Percentiles rank a stretch among this genome's conserved stretches.
These are phyloP conservation scores for Coleophoma eucalyptorum DNA, from an alignment of 2,329 filamentous ascomycete species.

Conservation along the genomic window DNA sequence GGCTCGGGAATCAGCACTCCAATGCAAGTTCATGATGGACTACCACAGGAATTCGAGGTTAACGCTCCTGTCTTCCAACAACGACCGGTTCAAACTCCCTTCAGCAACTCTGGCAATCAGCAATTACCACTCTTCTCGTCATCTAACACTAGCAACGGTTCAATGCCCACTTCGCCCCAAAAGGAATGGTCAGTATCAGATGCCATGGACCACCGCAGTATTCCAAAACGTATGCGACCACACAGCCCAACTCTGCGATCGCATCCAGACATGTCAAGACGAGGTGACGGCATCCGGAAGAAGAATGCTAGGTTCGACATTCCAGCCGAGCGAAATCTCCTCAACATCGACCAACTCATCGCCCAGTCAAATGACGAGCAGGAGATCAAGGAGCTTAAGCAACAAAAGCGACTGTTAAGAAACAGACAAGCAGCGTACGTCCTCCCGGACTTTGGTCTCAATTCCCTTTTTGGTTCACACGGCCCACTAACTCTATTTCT, in stretches of 20 bases:
- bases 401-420: slow-evolving; percentile 90
- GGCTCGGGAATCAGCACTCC: slow-evolving; percentile 71
- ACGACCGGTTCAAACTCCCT: slow-evolving; percentile 49
- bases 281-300: slow-evolving; percentile 72
- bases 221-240: slow-evolving; percentile 59
- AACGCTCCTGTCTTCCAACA: slow-evolving; percentile 43
- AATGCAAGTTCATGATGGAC: slow-evolving; percentile 65
- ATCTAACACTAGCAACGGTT: slow-evolving; percentile 39
- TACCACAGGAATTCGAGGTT: slow-evolving; percentile 52
- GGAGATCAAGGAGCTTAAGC: slow-evolving; percentile 96
- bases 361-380: slow-evolving; percentile 83
- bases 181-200: slow-evolving; percentile 53
- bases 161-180: slow-evolving; percentile 53
- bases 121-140: slow-evolving; percentile 51
- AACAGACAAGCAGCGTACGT: slow-evolving; percentile 96
- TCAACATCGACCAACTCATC: slow-evolving; percentile 93
- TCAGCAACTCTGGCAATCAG: slow-evolving; percentile 46
- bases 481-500: slow-evolving; percentile 17
- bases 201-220: slow-evolving; percentile 40
- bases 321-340: slow-evolving; percentile 85
- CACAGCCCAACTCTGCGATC: slow-evolving; percentile 65
- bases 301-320: slow-evolving; percentile 99
- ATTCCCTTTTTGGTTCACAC: slow-evolving; percentile 6
- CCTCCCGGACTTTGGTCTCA: slow-evolving; percentile 22
- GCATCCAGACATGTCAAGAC: slow-evolving; percentile 64